Conservation (phyloP, 192 early-diverging fungal species). For the Rhizophlyctis rosea region DNA sequence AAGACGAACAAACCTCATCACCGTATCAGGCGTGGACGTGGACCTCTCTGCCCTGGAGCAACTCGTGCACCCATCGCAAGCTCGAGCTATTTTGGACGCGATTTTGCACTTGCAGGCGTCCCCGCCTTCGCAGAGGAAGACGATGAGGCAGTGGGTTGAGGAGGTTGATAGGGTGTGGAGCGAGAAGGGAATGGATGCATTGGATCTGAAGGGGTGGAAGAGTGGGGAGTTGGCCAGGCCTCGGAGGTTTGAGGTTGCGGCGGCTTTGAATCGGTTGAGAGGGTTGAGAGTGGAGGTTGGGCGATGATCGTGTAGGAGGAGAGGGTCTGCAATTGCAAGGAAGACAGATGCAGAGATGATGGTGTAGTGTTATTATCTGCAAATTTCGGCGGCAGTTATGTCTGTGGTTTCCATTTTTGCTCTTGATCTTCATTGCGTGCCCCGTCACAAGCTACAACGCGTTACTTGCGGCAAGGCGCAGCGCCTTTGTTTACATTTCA, state of each 20-base stretch:
- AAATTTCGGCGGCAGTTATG: too few relatives aligned
- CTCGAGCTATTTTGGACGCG: constrained; percentile 41
- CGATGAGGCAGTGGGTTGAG: constrained; percentile 27
- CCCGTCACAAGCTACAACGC: too few relatives aligned
- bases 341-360: too few relatives aligned
- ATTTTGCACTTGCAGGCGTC: constrained; percentile 23
- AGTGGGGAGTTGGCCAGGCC: constrained; percentile 47
- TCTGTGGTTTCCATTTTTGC: too few relatives aligned
- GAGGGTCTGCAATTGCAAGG: too few relatives aligned
- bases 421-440: too few relatives aligned
- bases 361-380: too few relatives aligned
- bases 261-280: constrained; percentile 38
- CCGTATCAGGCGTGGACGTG: constrained; percentile 24
- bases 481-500: too few relatives aligned
- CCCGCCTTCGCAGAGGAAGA: not conserved
- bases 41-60: constrained; percentile 55
- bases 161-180: constrained; percentile 32
- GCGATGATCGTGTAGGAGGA: too few relatives aligned
- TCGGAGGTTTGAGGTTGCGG: constrained; percentile 44
- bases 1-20: constrained; percentile 30
- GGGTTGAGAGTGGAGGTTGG: constrained; percentile 7
- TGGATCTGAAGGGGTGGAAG: constrained; percentile 18
- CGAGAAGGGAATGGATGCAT: constrained; percentile 24
- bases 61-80: constrained; percentile 48
- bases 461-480: too few relatives aligned